These are phyloP conservation scores for Lasiodiplodia sp. DNA, from an alignment of 2,329 filamentous ascomycete species.

Conservation along the genomic window DNA sequence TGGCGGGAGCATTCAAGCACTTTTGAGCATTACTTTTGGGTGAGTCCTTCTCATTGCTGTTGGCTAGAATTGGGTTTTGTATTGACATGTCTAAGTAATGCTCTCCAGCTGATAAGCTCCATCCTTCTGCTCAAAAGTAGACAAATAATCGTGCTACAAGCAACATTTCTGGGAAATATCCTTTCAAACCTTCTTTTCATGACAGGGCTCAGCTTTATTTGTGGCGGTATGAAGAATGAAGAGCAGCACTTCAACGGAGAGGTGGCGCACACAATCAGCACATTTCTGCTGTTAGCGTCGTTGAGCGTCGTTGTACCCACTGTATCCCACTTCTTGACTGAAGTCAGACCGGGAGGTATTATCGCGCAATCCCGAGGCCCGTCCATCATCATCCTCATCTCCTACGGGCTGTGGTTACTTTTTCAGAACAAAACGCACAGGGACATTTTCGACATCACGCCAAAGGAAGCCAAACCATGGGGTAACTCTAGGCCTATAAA, in stretches of 20 bases:
- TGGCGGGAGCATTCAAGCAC: slow-evolving; percentile 84
- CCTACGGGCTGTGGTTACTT: slow-evolving; percentile 83
- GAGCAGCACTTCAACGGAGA: slow-evolving; percentile 93
- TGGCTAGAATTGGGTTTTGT: too few relatives aligned
- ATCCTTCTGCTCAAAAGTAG: slow-evolving; percentile 79
- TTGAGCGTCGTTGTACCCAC: slow-evolving; percentile 88
- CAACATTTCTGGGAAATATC: slow-evolving; percentile 89
- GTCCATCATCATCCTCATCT: slow-evolving; percentile 79
- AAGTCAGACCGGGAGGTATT: not conserved
- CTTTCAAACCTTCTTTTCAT: slow-evolving; percentile 89
- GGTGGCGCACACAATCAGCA: slow-evolving; percentile 87
- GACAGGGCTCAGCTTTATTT: slow-evolving; percentile 91
- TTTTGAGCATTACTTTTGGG: slow-evolving; percentile 91
- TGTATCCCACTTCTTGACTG: slow-evolving; percentile 71
- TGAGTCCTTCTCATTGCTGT: slow-evolving; percentile 55
- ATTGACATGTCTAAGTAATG: slow-evolving; percentile 66
- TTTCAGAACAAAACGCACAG: slow-evolving; percentile 90
- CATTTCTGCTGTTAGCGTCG: slow-evolving; percentile 78
- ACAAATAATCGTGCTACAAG: slow-evolving; percentile 86
- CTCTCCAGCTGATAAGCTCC: slow-evolving; percentile 87
- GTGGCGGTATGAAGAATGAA: slow-evolving; percentile 76
- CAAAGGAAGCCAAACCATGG: slow-evolving; percentile 56
- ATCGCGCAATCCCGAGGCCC: slow-evolving; percentile 68
- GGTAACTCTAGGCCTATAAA: too few relatives aligned
- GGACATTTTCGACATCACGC: slow-evolving; percentile 62